phyloP scores from a whole-genome alignment of 257 asterid genomes.

The Primulina tabacum region DNA sequence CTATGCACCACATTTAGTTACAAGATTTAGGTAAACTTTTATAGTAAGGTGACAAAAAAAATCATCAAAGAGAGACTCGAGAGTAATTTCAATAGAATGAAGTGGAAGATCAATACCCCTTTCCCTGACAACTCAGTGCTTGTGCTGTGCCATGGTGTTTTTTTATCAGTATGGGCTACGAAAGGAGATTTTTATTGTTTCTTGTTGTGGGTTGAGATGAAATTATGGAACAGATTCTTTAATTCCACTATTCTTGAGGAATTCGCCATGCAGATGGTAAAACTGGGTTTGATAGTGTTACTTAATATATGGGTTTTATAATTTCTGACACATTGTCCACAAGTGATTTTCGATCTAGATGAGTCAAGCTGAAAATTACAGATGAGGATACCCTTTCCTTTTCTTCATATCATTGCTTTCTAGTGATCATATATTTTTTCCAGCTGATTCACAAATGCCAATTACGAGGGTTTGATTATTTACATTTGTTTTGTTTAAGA shows the following conservation, averaged over 20 bases:
- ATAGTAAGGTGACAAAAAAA: background rate
- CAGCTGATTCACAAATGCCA: background rate
- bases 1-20: background rate
- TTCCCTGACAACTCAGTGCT: background rate
- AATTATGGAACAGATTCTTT: background rate
- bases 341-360: background rate
- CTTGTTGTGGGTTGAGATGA: background rate
- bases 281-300: background rate
- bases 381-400: conserved; percentile 3
- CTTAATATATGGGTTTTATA: background rate
- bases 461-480: conserved; percentile 1
- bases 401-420: conserved; percentile 1
- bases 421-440: background rate
- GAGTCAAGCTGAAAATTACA: background rate
- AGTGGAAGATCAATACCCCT: background rate
- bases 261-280: conserved; percentile 4
- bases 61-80: too few relatives aligned
- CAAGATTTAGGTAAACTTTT: background rate
- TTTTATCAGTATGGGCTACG: background rate
- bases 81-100: background rate
- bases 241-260: background rate
- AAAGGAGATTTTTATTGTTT: background rate
- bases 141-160: background rate
- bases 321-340: background rate
- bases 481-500: conserved; percentile 1